phyloP scores from a whole-genome alignment of 2,329 filamentous ascomycete species.

The Colletotrichum eremochloae region DNA sequence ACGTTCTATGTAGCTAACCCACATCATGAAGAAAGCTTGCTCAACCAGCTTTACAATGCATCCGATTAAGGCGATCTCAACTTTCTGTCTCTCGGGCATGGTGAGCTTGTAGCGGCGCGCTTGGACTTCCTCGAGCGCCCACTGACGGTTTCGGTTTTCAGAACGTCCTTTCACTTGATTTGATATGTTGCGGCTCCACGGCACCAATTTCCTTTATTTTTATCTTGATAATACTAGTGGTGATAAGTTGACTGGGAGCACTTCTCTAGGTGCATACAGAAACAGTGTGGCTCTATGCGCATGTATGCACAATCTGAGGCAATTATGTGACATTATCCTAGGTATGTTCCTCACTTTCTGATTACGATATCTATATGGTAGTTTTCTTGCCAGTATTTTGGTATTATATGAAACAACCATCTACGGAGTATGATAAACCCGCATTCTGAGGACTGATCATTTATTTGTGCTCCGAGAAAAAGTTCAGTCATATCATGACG shows the following conservation, averaged over 20 bases:
- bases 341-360: neutral
- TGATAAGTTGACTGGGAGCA: neutral
- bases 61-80: constrained; percentile 1
- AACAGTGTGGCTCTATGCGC: constrained; percentile 1
- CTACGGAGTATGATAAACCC: constrained; percentile 13
- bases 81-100: neutral
- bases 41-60: neutral
- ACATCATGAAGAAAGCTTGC: constrained; percentile 3
- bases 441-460: neutral
- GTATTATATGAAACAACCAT: constrained; percentile 3
- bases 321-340: neutral
- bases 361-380: neutral
- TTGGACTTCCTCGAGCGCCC: constrained; percentile 8
- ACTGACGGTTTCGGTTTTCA: constrained; percentile 20
- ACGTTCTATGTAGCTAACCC: constrained; percentile 9
- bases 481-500: constrained; percentile 1
- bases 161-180: constrained; percentile 22
- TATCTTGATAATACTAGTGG: constrained; percentile 3
- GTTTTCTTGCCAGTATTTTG: neutral
- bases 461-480: neutral
- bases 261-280: neutral
- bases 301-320: neutral
- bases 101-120: neutral
- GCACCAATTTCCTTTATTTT: constrained; percentile 7
- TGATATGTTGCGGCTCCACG: constrained; percentile 11